Percentiles rank a stretch among this genome's conserved stretches.
These are phyloP conservation scores for Talaromyces ruber DNA, from an alignment of 495 filamentous ascomycete genomes.

Conservation along the genomic window DNA sequence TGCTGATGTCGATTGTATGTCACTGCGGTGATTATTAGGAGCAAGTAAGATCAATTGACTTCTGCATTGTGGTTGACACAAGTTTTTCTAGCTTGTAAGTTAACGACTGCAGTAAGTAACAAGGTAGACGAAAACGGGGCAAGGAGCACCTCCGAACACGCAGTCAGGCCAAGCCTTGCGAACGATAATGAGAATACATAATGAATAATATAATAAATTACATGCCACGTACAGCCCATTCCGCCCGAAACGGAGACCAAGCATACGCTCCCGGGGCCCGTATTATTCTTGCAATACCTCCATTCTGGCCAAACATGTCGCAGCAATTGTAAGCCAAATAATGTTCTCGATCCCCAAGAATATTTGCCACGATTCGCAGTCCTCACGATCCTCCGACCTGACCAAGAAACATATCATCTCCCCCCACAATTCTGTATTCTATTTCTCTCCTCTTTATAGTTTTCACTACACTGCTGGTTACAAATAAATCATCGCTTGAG, in stretches of 20 bases:
- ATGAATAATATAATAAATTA: not conserved
- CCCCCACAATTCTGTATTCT: not conserved
- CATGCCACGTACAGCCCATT: not conserved
- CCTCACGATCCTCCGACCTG: not conserved
- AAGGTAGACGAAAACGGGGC: not conserved
- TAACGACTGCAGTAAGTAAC: not conserved
- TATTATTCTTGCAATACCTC: not conserved
- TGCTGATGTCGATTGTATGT: not conserved
- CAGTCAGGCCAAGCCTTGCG: not conserved
- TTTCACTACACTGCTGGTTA: not conserved
- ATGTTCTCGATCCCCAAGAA: not conserved
- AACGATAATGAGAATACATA: slow-evolving; percentile 5
- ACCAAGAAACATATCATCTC: not conserved
- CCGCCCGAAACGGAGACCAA: not conserved
- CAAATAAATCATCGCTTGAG: not conserved
- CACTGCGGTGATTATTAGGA: not conserved
- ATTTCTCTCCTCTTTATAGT: not conserved
- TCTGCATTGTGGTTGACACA: not conserved
- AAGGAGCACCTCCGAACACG: not conserved
- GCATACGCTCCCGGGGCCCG: not conserved
- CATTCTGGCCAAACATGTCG: not conserved
- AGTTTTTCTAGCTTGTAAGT: not conserved
- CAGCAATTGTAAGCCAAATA: not conserved
- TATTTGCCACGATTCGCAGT: not conserved
- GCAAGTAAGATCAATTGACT: not conserved